phyloP scores from a whole-genome alignment of 2,329 filamentous ascomycete genomes.

The Trichoderma asperellum region DNA sequence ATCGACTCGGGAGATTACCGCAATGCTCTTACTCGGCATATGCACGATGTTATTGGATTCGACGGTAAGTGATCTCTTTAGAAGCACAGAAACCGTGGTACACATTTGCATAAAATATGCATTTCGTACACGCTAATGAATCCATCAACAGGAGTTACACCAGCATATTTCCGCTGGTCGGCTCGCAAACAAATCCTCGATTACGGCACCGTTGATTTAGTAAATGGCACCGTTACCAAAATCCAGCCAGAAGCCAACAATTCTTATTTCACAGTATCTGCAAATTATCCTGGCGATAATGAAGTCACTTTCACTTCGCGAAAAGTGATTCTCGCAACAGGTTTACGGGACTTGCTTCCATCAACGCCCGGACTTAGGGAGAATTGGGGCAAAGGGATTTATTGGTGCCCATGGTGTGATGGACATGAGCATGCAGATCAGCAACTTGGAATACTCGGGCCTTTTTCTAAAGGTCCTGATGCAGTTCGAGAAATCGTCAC shows the following conservation, averaged over 20 bases:
- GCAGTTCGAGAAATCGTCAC: slow-evolving; percentile 57
- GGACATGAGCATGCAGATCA: slow-evolving; percentile 65
- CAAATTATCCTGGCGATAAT: slow-evolving; percentile 30
- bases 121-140: not conserved
- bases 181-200: slow-evolving; percentile 57
- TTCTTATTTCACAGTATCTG: slow-evolving; percentile 51
- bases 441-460: slow-evolving; percentile 56
- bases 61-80: slow-evolving; percentile 52
- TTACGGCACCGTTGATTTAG: slow-evolving; percentile 55
- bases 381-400: slow-evolving; percentile 63
- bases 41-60: slow-evolving; percentile 65
- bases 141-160: slow-evolving; percentile 51
- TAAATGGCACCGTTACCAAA: slow-evolving; percentile 56
- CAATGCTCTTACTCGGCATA: slow-evolving; percentile 58
- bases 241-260: slow-evolving; percentile 46
- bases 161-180: slow-evolving; percentile 56
- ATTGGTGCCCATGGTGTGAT: slow-evolving; percentile 69
- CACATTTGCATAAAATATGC: not conserved
- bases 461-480: slow-evolving; percentile 49
- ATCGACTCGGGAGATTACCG: slow-evolving; percentile 64
- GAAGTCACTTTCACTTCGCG: slow-evolving; percentile 49
- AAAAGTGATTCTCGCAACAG: slow-evolving; percentile 62
- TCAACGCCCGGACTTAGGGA: slow-evolving; percentile 57
- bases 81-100: too few species aligned
- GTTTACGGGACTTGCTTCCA: slow-evolving; percentile 59